Percentiles rank a stretch among this genome's conserved stretches.
phyloP scores from a whole-genome alignment of 192 early-diverging fungal species.

The Coemansia sp. region DNA sequence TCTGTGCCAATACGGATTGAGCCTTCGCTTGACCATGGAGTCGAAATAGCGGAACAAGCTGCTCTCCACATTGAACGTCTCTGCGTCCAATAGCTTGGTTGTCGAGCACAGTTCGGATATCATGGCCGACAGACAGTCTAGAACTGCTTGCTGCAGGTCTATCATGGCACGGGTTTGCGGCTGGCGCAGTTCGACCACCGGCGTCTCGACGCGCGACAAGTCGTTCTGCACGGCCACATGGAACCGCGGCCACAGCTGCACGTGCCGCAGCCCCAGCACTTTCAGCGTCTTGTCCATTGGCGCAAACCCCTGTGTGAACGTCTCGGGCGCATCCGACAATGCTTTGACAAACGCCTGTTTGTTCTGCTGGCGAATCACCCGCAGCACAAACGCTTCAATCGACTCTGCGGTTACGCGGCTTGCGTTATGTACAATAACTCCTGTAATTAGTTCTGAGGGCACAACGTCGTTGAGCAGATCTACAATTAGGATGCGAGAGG shows the following conservation, averaged over 20 bases:
- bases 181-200: conserved; percentile 75
- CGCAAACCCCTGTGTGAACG: conserved; percentile 77
- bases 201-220: conserved; percentile 58
- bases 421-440: conserved; percentile 85
- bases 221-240: conserved; percentile 25
- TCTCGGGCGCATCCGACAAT: conserved; percentile 83
- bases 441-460: conserved; percentile 73
- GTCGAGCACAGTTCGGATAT: conserved; percentile 74
- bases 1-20: conserved; percentile 88
- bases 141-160: conserved; percentile 74
- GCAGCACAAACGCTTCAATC: conserved; percentile 87
- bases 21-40: conserved; percentile 66
- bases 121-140: conserved; percentile 82
- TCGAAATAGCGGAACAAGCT: conserved; percentile 87
- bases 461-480: conserved; percentile 82
- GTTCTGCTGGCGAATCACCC: conserved; percentile 79
- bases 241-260: conserved; percentile 85
- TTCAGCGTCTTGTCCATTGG: conserved; percentile 87
- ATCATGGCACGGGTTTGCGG: conserved; percentile 80
- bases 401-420: conserved; percentile 76
- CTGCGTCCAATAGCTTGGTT: conserved; percentile 68
- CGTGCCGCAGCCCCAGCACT: conserved; percentile 74
- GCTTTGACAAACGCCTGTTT: conserved; percentile 89
- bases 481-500: conserved; percentile 85
- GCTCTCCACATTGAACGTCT: conserved; percentile 86